phyloP scores from a whole-genome alignment of 139 green algal genomes.

The Chlamydomonas incerta region DNA sequence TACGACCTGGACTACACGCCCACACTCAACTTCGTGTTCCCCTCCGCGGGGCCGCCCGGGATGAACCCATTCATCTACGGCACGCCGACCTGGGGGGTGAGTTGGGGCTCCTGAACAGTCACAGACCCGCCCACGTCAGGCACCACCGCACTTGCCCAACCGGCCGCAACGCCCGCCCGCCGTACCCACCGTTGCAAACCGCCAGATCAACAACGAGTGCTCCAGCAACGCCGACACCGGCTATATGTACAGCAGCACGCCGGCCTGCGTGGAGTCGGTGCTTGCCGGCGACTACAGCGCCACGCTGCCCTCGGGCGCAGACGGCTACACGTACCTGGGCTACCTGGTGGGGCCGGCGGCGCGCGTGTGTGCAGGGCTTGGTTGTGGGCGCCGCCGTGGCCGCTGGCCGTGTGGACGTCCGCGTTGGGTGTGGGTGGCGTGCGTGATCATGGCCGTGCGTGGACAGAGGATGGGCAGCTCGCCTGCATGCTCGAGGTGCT shows the following conservation, averaged over 20 bases:
- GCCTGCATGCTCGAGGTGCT: too few species aligned
- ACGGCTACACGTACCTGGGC: not conserved
- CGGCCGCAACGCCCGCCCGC: not conserved
- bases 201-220: not conserved
- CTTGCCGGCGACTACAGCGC: not conserved
- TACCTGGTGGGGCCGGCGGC: too few species aligned
- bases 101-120: not conserved
- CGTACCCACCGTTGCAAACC: too few species aligned
- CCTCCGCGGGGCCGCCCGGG: conserved; percentile 28
- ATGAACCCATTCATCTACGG: conserved; percentile 6
- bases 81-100: not conserved
- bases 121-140: not conserved
- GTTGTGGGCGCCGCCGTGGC: not conserved
- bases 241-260: not conserved
- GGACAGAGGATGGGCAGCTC: too few species aligned
- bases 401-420: too few species aligned
- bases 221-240: not conserved
- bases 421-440: too few species aligned
- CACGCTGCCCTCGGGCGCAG: not conserved
- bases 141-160: not conserved
- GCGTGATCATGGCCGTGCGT: too few species aligned
- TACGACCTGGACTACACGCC: not conserved
- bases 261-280: not conserved
- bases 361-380: not conserved
- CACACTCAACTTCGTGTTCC: not conserved